Percentiles rank a stretch among this genome's conserved stretches.
Evolutionary conservation across 345 rosid genomes (phyloP).

Genomic region (Pistacia atlantica): DNA sequence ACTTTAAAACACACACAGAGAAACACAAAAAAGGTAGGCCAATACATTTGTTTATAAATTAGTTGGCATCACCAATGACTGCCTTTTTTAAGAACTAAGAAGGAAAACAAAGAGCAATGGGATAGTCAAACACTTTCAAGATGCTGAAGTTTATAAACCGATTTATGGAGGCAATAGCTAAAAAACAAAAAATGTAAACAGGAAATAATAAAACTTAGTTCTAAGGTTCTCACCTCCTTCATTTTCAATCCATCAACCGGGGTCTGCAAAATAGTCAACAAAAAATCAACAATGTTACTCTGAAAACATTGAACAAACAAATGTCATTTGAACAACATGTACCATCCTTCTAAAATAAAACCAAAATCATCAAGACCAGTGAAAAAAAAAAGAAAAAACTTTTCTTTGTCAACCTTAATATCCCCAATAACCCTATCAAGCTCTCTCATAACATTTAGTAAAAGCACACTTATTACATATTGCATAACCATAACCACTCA

Average conservation of each 20-base stretch:
- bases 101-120: neutral
- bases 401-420: too few relatives aligned
- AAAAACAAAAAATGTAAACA: neutral
- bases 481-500: too few relatives aligned
- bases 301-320: neutral
- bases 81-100: neutral
- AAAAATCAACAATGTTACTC: constrained; percentile 1
- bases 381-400: too few relatives aligned
- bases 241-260: constrained; percentile 64
- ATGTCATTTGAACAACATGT: neutral
- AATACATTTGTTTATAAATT: neutral
- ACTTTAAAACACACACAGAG: neutral
- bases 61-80: neutral
- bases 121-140: neutral
- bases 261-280: constrained; percentile 51
- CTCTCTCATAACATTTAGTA: too few relatives aligned
- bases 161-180: neutral
- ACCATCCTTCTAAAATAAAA: neutral
- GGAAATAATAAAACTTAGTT: neutral
- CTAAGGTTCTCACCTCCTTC: constrained; percentile 56
- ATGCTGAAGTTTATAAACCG: neutral
- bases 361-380: neutral
- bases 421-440: too few relatives aligned
- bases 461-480: too few relatives aligned
- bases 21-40: neutral